Conservation (phyloP, 2,329 filamentous ascomycete species). For the Fusarium drepaniforme region DNA sequence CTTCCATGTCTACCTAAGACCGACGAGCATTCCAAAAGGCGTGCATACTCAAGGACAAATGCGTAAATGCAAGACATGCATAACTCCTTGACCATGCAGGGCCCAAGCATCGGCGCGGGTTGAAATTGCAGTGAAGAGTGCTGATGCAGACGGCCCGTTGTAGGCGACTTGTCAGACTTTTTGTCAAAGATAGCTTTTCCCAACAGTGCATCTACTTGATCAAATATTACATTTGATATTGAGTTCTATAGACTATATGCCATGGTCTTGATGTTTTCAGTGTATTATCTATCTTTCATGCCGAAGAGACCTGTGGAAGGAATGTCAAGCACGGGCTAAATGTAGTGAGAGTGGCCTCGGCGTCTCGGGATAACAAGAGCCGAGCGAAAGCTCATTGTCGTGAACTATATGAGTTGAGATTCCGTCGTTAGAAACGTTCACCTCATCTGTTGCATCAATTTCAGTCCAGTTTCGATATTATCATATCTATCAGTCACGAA, state of each 20-base stretch:
- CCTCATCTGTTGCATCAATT: not conserved
- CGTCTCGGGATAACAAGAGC: not conserved
- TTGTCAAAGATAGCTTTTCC: no score
- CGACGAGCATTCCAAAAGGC: no score
- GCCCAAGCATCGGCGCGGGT: not conserved
- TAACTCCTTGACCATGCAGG: not conserved
- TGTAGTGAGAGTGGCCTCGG: not conserved
- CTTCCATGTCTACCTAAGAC: no score
- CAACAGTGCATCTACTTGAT: no score
- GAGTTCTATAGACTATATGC: no score
- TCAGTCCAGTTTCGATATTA: not conserved
- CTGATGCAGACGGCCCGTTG: no score
- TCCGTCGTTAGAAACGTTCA: not conserved
- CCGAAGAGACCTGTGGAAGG: no score
- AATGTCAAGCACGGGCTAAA: not conserved
- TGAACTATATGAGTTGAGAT: not conserved
- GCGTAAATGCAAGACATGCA: not conserved
- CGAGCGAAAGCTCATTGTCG: no score
- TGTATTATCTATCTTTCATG: no score
- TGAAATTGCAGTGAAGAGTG: not conserved
- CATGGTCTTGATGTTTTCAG: no score
- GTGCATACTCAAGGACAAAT: not conserved
- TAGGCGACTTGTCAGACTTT: no score
- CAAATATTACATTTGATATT: no score
- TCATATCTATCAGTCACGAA: not conserved